Evolutionary conservation across 2,329 filamentous ascomycete species (phyloP).

Genomic region (Penicillium psychrosexuale): DNA sequence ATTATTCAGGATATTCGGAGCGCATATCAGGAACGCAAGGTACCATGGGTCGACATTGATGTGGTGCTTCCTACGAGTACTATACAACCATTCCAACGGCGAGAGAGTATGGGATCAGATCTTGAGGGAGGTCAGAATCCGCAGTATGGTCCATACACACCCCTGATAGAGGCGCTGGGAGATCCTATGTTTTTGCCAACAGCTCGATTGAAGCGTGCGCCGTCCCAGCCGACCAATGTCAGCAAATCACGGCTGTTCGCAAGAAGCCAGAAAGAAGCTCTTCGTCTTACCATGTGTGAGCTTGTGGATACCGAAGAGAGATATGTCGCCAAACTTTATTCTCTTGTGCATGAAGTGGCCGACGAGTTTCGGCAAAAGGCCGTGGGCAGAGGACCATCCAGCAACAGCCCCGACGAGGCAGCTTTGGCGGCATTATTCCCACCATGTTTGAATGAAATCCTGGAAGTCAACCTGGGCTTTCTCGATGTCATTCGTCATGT

Average conservation of each 20-base stretch:
- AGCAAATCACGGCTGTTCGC: slow-evolving; percentile 75
- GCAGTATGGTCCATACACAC: slow-evolving; percentile 74
- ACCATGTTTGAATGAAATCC: slow-evolving; percentile 71
- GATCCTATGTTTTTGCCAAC: slow-evolving; percentile 85
- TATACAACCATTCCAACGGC: slow-evolving; percentile 61
- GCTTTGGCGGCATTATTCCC: slow-evolving; percentile 79
- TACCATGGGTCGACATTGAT: slow-evolving; percentile 84
- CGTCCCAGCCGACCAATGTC: slow-evolving; percentile 78
- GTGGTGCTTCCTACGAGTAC: slow-evolving; percentile 76
- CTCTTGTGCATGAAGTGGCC: slow-evolving; percentile 77
- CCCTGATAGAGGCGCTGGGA: slow-evolving; percentile 74
- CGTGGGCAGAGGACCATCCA: slow-evolving; percentile 55
- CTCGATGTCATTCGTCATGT: slow-evolving; percentile 70
- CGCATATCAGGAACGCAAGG: slow-evolving; percentile 74
- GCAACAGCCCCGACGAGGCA: slow-evolving; percentile 67
- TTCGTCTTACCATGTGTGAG: slow-evolving; percentile 86
- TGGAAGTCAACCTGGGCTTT: slow-evolving; percentile 78
- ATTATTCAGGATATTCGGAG: slow-evolving; percentile 70
- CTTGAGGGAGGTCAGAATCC: slow-evolving; percentile 31
- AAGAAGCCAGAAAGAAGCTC: slow-evolving; percentile 74
- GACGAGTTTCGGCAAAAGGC: slow-evolving; percentile 73
- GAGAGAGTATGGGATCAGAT: slow-evolving; percentile 55
- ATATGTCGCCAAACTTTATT: slow-evolving; percentile 84
- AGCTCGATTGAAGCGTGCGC: slow-evolving; percentile 75
- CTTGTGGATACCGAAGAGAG: slow-evolving; percentile 89